A percentile compares a stretch with the other conserved stretches of the same genome.
Conservation (phyloP, 495 filamentous ascomycete species). For the Aspergillus haitiensis region DNA sequence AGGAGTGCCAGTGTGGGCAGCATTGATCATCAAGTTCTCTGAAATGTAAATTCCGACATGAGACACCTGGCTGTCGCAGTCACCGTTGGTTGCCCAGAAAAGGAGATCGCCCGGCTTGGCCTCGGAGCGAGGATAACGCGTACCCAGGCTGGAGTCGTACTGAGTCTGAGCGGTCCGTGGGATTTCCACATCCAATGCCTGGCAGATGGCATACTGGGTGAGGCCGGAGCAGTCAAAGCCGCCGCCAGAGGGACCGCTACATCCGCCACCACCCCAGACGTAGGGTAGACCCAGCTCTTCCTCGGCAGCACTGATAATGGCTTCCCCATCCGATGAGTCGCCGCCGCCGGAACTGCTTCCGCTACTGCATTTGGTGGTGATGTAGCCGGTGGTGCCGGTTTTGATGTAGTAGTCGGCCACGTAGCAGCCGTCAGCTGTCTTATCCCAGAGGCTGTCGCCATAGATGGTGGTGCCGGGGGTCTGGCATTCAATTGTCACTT, state of each 20-base stretch:
- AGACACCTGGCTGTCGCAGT: neutral
- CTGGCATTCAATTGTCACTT: constrained; percentile 1
- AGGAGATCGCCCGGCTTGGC: neutral
- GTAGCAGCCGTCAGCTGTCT: constrained; percentile 6
- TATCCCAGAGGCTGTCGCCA: neutral
- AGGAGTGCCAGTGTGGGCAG: neutral
- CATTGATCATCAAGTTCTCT: neutral
- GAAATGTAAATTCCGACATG: neutral
- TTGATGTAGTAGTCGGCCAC: constrained; percentile 6
- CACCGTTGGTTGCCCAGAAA: neutral
- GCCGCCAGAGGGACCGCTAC: neutral
- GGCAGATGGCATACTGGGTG: constrained; percentile 1
- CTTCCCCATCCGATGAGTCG: constrained; percentile 1
- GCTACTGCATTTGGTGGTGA: constrained; percentile 1
- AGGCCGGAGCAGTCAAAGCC: neutral
- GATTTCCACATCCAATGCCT: neutral
- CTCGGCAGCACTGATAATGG: neutral
- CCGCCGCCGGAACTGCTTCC: neutral
- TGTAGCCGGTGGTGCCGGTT: constrained; percentile 1
- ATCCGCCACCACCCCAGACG: constrained; percentile 1
- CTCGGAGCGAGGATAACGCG: neutral
- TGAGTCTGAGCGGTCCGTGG: neutral
- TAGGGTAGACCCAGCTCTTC: neutral
- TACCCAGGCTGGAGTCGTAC: neutral
- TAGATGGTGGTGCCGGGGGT: neutral